Conservation (phyloP, 805 yeast species). For the Kockiozyma suomiensis region DNA sequence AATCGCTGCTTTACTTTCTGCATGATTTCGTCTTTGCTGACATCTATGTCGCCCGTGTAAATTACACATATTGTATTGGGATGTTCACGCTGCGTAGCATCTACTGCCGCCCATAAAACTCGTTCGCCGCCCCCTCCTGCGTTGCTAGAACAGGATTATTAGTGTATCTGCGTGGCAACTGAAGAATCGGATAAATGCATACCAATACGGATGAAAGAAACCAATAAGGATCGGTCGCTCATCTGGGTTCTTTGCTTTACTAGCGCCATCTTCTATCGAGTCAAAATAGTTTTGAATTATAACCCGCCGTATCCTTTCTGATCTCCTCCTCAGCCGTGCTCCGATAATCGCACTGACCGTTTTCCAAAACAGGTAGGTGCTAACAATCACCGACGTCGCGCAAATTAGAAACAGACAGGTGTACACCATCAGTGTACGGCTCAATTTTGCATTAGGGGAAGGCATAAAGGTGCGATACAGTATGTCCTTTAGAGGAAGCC, state of each 20-base stretch:
- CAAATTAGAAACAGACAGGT: slow-evolving; percentile 18
- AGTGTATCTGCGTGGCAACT: not conserved
- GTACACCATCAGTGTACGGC: slow-evolving; percentile 17
- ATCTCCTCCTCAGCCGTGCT: slow-evolving; percentile 11
- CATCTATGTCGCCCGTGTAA: slow-evolving; percentile 66
- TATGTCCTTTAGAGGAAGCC: not conserved
- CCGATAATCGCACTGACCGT: slow-evolving; percentile 17
- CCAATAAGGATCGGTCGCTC: slow-evolving; percentile 57
- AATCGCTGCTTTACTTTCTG: slow-evolving; percentile 58
- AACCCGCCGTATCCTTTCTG: slow-evolving; percentile 9
- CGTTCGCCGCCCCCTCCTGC: slow-evolving; percentile 99
- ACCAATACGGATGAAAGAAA: slow-evolving; percentile 82
- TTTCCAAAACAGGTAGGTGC: slow-evolving; percentile 13
- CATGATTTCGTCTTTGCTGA: slow-evolving; percentile 37
- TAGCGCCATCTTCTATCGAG: not conserved
- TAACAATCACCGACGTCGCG: slow-evolving; percentile 12
- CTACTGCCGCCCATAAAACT: slow-evolving; percentile 92
- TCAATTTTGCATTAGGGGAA: not conserved
- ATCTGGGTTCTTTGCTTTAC: not conserved
- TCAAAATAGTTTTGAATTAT: slow-evolving; percentile 3
- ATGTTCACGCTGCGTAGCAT: slow-evolving; percentile 59
- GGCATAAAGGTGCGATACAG: slow-evolving; percentile 20
- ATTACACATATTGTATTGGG: slow-evolving; percentile 60
- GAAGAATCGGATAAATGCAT: not conserved
- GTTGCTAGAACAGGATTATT: slow-evolving; percentile 53